Evolutionary conservation across 768 basidiomycete species (phyloP).

Genomic region (Pleurotus cornucopiae): DNA sequence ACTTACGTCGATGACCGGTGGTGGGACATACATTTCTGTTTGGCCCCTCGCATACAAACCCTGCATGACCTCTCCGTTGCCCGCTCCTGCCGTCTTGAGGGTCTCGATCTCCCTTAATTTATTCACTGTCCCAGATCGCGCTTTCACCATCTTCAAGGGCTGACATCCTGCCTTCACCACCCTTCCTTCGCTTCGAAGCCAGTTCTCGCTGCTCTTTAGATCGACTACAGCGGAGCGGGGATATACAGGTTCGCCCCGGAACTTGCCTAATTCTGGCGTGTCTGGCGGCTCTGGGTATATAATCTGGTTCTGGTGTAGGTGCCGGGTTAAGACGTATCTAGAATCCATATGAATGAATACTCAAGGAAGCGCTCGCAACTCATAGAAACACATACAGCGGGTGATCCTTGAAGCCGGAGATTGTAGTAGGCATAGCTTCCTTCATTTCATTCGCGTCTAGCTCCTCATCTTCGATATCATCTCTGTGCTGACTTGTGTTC

Average conservation of each 20-base stretch:
- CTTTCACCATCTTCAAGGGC: conserved; percentile 87
- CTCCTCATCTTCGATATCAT: conserved; percentile 91
- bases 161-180: conserved; percentile 68
- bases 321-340: conserved; percentile 81
- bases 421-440: conserved; percentile 90
- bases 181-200: conserved; percentile 84
- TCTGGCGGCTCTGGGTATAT: conserved; percentile 64
- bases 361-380: background rate
- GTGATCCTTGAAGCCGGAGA: conserved; percentile 94
- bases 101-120: conserved; percentile 64
- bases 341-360: background rate
- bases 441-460: conserved; percentile 69
- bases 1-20: conserved; percentile 81
- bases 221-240: conserved; percentile 78
- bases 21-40: conserved; percentile 77
- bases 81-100: conserved; percentile 35
- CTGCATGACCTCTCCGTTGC: conserved; percentile 66
- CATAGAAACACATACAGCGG: conserved; percentile 56
- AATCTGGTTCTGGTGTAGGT: conserved; percentile 84
- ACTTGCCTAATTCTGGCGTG: conserved; percentile 79
- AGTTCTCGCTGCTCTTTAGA: conserved; percentile 90
- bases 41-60: conserved; percentile 83
- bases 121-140: conserved; percentile 76
- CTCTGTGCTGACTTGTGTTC: conserved; percentile 62
- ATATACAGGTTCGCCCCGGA: conserved; percentile 91